phyloP scores from a whole-genome alignment of 2,329 filamentous ascomycete genomes.

The Macrophomina pseudophaseolina region DNA sequence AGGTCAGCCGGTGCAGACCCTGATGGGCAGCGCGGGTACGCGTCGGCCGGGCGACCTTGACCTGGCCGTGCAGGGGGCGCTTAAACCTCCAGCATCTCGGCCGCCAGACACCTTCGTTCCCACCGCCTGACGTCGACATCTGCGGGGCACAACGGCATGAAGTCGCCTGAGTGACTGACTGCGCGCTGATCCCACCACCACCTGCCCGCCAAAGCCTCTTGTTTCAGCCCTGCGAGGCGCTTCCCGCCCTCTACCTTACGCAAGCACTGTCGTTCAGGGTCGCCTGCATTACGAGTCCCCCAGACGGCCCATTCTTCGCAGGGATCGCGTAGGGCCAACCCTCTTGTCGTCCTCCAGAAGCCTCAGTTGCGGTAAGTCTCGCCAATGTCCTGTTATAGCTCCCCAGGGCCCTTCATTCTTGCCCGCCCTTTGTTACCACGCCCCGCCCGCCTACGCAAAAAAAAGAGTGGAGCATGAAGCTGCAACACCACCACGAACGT shows the following conservation, averaged over 20 bases:
- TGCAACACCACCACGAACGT: slow-evolving; percentile 1
- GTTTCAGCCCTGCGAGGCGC: slow-evolving; percentile 20
- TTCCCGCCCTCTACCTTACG: slow-evolving; percentile 5
- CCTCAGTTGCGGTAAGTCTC: slow-evolving; percentile 19
- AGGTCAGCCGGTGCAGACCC: slow-evolving; percentile 3
- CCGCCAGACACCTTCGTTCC: slow-evolving; percentile 6
- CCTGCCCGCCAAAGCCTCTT: background rate
- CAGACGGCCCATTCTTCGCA: slow-evolving; percentile 23
- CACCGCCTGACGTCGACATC: slow-evolving; percentile 22
- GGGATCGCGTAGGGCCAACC: slow-evolving; percentile 18
- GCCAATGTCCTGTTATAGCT: slow-evolving; percentile 12
- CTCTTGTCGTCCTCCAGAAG: slow-evolving; percentile 18
- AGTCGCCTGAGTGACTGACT: slow-evolving; percentile 4
- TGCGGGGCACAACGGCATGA: slow-evolving; percentile 19
- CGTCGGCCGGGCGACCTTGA: slow-evolving; percentile 15
- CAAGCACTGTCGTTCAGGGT: slow-evolving; percentile 13
- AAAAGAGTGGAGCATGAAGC: slow-evolving; percentile 18
- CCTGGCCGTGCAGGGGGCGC: slow-evolving; percentile 7
- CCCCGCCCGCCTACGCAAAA: background rate
- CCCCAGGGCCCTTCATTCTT: background rate
- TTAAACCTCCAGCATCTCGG: slow-evolving; percentile 15
- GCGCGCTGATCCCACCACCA: background rate
- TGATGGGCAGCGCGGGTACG: slow-evolving; percentile 7
- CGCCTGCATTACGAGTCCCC: slow-evolving; percentile 17
- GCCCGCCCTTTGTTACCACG: background rate